phyloP scores from a whole-genome alignment of 2,329 filamentous ascomycete genomes.

The Exutisphaerella laricina region DNA sequence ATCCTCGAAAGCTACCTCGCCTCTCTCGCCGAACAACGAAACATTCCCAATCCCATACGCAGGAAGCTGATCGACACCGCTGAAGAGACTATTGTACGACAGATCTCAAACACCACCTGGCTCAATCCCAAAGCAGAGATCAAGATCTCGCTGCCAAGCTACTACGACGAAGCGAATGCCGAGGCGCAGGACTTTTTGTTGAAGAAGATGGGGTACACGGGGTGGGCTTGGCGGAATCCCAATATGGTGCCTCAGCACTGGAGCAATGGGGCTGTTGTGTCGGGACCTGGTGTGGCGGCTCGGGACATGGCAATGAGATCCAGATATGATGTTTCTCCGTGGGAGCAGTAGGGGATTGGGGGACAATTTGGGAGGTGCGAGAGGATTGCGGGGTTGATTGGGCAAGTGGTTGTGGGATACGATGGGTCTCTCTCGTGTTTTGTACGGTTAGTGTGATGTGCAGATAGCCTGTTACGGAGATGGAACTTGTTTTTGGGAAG shows the following conservation, averaged over 20 bases:
- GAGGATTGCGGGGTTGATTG: too few relatives aligned
- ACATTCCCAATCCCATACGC: not conserved
- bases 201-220: not conserved
- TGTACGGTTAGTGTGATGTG: too few relatives aligned
- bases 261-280: not conserved
- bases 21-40: not conserved
- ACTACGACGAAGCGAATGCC: not conserved
- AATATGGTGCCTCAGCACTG: not conserved
- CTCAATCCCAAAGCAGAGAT: not conserved
- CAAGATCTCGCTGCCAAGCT: not conserved
- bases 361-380: too few relatives aligned
- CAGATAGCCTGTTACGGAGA: too few relatives aligned
- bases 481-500: too few relatives aligned
- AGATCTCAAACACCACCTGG: not conserved
- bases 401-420: too few relatives aligned
- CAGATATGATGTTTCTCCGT: not conserved
- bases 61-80: not conserved
- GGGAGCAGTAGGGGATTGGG: not conserved
- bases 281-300: not conserved
- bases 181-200: not conserved
- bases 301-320: not conserved
- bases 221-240: not conserved
- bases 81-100: not conserved
- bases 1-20: not conserved
- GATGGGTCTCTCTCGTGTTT: too few relatives aligned